A percentile compares a stretch with the other conserved stretches of the same genome.
phyloP scores from a whole-genome alignment of 768 basidiomycete genomes.

The Gyrodon lividus region DNA sequence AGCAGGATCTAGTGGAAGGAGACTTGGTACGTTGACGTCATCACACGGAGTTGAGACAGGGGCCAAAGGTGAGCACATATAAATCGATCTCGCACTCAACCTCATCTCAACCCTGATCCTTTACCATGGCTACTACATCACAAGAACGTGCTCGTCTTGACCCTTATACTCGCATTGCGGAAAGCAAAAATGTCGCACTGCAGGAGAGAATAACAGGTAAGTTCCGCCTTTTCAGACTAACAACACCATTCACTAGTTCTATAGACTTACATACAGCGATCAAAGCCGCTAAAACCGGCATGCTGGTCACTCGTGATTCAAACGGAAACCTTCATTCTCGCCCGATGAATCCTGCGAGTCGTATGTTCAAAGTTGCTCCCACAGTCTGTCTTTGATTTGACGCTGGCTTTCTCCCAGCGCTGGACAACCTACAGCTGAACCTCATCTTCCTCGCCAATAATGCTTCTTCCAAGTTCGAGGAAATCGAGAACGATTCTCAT shows the following conservation, averaged over 20 bases:
- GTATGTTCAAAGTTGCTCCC: constrained; percentile 37
- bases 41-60: constrained; percentile 17
- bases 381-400: neutral
- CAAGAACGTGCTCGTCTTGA: constrained; percentile 50
- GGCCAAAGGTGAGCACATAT: constrained; percentile 7
- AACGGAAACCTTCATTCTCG: constrained; percentile 75
- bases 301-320: constrained; percentile 72
- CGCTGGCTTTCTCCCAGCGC: constrained; percentile 32
- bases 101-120: neutral
- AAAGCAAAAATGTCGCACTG: constrained; percentile 53
- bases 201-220: constrained; percentile 69
- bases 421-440: constrained; percentile 46
- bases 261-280: constrained; percentile 65
- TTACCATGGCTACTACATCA: constrained; percentile 17
- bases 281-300: constrained; percentile 61
- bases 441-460: constrained; percentile 76
- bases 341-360: constrained; percentile 73
- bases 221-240: neutral
- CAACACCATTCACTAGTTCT: neutral
- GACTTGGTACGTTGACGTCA: no score
- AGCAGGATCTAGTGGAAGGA: no score
- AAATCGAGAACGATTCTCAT: constrained; percentile 70
- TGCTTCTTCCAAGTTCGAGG: constrained; percentile 69
- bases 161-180: constrained; percentile 67
- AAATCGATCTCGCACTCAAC: neutral